A percentile compares a stretch with the other conserved stretches of the same genome.
phyloP scores from a whole-genome alignment of 306 rosid genomes.

The Lupinus albus region DNA sequence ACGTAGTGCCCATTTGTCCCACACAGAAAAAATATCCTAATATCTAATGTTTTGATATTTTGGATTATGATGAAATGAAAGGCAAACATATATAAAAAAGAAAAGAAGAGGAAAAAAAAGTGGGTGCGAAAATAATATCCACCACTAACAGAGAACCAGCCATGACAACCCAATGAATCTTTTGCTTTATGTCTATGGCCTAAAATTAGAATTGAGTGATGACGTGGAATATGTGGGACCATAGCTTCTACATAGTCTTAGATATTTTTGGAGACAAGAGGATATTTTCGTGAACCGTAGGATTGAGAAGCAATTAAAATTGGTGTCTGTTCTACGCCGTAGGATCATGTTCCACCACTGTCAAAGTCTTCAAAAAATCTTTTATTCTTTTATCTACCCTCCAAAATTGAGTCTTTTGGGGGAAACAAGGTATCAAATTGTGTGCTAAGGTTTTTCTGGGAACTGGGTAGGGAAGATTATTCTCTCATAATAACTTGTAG shows the following conservation, averaged over 20 bases:
- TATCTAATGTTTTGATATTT: slow-evolving; percentile 34
- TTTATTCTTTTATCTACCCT: slow-evolving; percentile 13
- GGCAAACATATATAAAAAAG: not conserved
- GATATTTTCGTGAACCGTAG: slow-evolving; percentile 45
- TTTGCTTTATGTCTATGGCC: slow-evolving; percentile 45
- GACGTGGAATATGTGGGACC: slow-evolving; percentile 62
- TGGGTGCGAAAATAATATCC: slow-evolving; percentile 35
- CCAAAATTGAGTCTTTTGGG: not conserved
- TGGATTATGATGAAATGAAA: slow-evolving; percentile 14
- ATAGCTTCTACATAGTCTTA: not conserved
- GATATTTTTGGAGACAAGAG: slow-evolving; percentile 52
- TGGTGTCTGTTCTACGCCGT: slow-evolving; percentile 45
- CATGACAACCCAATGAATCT: slow-evolving; percentile 48
- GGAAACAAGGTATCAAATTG: not conserved
- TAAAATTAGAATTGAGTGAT: slow-evolving; percentile 42
- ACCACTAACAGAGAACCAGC: slow-evolving; percentile 51
- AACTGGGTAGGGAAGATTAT: slow-evolving; percentile 7
- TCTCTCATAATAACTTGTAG: not conserved
- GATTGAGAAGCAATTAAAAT: slow-evolving; percentile 36
- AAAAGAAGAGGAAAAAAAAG: not conserved
- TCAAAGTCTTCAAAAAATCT: slow-evolving; percentile 25
- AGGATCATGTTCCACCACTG: slow-evolving; percentile 41
- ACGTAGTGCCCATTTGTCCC: slow-evolving; percentile 29
- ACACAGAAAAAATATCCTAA: slow-evolving; percentile 44
- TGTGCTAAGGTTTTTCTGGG: slow-evolving; percentile 24